Percentiles rank a stretch among this genome's conserved stretches.
These are phyloP conservation scores for Lagenidium giganteum DNA, from an alignment of 352 stramenopile species.

Conservation along the genomic window DNA sequence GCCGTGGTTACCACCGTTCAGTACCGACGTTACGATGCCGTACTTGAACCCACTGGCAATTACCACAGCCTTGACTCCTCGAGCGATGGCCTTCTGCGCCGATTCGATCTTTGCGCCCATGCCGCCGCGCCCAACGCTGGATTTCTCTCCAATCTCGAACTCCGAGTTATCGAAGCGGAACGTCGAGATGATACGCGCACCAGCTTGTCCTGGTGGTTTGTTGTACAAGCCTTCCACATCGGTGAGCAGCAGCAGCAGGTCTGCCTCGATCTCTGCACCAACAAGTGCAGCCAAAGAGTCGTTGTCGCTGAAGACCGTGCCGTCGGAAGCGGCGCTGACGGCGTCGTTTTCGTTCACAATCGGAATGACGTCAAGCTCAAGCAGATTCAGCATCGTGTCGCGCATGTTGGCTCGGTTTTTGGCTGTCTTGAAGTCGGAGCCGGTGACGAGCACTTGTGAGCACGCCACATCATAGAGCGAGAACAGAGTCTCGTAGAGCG, in stretches of 20 bases:
- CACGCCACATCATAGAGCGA: conserved; percentile 92
- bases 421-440: conserved; percentile 77
- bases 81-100: conserved; percentile 76
- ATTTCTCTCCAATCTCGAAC: conserved; percentile 69
- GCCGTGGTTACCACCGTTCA: conserved; percentile 70
- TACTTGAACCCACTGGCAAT: conserved; percentile 91
- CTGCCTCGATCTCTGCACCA: conserved; percentile 82
- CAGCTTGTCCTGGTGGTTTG: conserved; percentile 56
- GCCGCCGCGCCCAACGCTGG: conserved; percentile 79
- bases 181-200: conserved; percentile 61
- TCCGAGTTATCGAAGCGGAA: conserved; percentile 43
- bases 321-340: conserved; percentile 79
- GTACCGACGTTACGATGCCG: conserved; percentile 82
- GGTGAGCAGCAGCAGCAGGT: conserved; percentile 93
- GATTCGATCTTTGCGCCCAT: conserved; percentile 93
- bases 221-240: conserved; percentile 96
- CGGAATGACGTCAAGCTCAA: conserved; percentile 95
- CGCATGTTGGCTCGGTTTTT: conserved; percentile 82
- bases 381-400: conserved; percentile 88
- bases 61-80: conserved; percentile 87
- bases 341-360: conserved; percentile 99
- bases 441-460: conserved; percentile 88
- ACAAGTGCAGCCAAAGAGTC: conserved; percentile 87
- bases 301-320: conserved; percentile 94
- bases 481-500: conserved; percentile 96